These are phyloP conservation scores for Fusarium abutilonis DNA, from an alignment of 2,329 filamentous ascomycete genomes.

Conservation along the genomic window DNA sequence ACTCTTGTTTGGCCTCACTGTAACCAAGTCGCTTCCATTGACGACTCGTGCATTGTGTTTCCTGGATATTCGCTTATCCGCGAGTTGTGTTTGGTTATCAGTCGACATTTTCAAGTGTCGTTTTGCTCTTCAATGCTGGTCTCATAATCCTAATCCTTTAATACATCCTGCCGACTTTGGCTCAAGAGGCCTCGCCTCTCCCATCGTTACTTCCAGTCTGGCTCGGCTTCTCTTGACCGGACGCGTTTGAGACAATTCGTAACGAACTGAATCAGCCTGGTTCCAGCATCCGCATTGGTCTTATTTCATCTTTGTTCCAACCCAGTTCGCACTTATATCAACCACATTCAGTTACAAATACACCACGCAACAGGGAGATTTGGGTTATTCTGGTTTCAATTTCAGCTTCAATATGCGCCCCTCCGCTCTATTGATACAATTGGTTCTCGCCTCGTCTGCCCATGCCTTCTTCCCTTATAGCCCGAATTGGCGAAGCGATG, in stretches of 20 bases:
- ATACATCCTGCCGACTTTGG: conserved; percentile 37
- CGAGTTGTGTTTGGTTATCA: conserved; percentile 29
- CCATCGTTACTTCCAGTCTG: conserved; percentile 5
- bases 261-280: conserved; percentile 28
- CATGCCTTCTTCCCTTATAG: conserved; percentile 61
- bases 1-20: conserved; percentile 25
- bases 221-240: conserved; percentile 15
- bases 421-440: conserved; percentile 53
- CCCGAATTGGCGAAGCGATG: conserved; percentile 51
- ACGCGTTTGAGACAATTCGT: conserved; percentile 39
- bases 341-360: conserved; percentile 10
- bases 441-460: conserved; percentile 58
- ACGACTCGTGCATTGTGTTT: conserved; percentile 22
- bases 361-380: neutral
- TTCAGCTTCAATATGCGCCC: conserved; percentile 54
- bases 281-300: conserved; percentile 19
- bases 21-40: conserved; percentile 36
- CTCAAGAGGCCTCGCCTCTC: conserved; percentile 26
- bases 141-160: conserved; percentile 48
- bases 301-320: conserved; percentile 7
- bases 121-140: conserved; percentile 40
- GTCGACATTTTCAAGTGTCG: conserved; percentile 38
- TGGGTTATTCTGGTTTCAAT: conserved; percentile 13
- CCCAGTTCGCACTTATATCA: conserved; percentile 20
- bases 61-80: conserved; percentile 31